Conservation (phyloP, 140 eudicot genomes). For the Bidens hawaiensis region DNA sequence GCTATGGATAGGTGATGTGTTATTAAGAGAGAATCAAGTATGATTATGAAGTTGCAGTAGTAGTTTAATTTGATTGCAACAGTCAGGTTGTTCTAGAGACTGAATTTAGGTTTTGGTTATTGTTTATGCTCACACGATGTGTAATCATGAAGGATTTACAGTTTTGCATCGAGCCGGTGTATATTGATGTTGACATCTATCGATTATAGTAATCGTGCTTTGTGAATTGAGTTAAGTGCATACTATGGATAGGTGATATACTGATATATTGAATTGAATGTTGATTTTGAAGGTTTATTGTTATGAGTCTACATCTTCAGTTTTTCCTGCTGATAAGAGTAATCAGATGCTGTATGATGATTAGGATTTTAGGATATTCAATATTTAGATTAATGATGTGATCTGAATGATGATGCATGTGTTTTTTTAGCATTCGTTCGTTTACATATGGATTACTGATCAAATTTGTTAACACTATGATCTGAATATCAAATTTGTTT, state of each 20-base stretch:
- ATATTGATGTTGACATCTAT: not conserved
- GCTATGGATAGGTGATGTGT: no score
- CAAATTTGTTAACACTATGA: no score
- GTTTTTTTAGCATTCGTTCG: not conserved
- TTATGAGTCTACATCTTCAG: not conserved
- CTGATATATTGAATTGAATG: not conserved
- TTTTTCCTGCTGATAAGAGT: not conserved
- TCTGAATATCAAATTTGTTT: not conserved
- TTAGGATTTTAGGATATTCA: no score
- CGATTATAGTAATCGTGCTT: no score
- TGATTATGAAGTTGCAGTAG: conserved; percentile 6
- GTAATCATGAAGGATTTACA: not conserved
- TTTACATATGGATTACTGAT: not conserved
- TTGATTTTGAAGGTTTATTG: conserved; percentile 2
- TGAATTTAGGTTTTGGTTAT: not conserved
- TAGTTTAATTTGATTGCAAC: conserved; percentile 4
- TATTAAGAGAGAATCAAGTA: no score
- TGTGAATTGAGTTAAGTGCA: not conserved
- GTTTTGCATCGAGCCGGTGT: conserved; percentile 13
- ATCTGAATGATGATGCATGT: conserved; percentile 10
- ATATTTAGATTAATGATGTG: no score
- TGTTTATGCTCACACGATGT: conserved; percentile 1
- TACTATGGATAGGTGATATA: not conserved
- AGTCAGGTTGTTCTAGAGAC: not conserved
- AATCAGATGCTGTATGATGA: conserved; percentile 2